Conservation (phyloP, 2,329 filamentous ascomycete genomes). For the Botrytis aclada region DNA sequence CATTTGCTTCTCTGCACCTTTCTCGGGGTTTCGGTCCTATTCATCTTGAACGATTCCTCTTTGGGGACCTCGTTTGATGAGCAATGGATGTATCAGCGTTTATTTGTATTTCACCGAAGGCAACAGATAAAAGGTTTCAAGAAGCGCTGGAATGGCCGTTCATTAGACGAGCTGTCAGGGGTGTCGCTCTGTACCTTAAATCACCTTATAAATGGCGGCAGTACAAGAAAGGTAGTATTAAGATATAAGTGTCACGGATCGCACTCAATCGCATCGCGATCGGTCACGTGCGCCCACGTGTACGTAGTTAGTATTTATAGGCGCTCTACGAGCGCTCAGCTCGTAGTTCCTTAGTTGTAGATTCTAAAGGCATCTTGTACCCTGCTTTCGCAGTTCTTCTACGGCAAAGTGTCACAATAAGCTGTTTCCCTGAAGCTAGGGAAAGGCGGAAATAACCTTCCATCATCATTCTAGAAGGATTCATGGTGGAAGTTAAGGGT, state of each 20-base stretch:
- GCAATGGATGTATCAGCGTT: neutral
- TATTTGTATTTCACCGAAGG: neutral
- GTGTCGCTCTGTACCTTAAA: neutral
- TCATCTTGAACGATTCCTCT: neutral
- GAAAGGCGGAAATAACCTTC: neutral
- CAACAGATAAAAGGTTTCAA: neutral
- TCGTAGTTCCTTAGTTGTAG: too few species aligned
- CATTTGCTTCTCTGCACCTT: neutral
- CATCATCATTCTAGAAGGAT: neutral
- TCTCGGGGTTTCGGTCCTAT: neutral
- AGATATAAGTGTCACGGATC: too few species aligned
- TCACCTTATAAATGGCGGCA: too few species aligned
- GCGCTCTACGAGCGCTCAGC: too few species aligned
- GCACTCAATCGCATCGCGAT: too few species aligned
- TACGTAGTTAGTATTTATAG: too few species aligned
- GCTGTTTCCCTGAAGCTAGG: neutral
- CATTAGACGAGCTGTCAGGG: neutral
- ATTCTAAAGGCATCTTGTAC: too few species aligned
- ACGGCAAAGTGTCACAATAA: too few species aligned
- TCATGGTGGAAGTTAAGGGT: neutral
- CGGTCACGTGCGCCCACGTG: too few species aligned
- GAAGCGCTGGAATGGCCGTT: neutral
- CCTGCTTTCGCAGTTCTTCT: too few species aligned
- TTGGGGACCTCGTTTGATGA: neutral
- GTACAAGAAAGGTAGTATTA: neutral